These are phyloP conservation scores for Hippophae tibetana DNA, from an alignment of 306 rosid species.

Conservation along the genomic window DNA sequence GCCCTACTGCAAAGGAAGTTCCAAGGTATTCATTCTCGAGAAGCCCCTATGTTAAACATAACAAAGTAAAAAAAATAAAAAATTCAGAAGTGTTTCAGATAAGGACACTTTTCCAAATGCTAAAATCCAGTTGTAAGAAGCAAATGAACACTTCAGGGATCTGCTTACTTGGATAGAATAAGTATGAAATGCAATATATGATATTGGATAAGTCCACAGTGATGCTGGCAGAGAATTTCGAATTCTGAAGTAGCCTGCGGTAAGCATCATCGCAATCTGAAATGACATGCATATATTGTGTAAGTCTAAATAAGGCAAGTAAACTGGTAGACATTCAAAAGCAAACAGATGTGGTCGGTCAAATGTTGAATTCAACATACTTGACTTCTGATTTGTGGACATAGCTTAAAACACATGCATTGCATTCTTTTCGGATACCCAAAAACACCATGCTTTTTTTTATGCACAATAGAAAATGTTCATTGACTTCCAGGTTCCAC, in stretches of 20 bases:
- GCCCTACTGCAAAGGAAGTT: slow-evolving; percentile 80
- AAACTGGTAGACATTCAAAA: not conserved
- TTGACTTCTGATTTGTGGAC: too few relatives aligned
- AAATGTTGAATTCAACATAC: not conserved
- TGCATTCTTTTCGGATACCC: too few relatives aligned
- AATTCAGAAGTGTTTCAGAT: not conserved
- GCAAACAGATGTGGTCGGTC: not conserved
- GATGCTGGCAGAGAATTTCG: slow-evolving; percentile 73
- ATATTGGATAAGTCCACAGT: slow-evolving; percentile 79
- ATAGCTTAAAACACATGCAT: too few relatives aligned
- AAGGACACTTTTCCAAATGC: too few relatives aligned
- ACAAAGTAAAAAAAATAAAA: not conserved
- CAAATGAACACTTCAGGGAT: not conserved
- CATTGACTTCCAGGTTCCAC: not conserved
- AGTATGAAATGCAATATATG: slow-evolving; percentile 82
- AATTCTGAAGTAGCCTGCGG: slow-evolving; percentile 89
- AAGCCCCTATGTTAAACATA: slow-evolving; percentile 45
- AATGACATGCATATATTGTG: slow-evolving; percentile 13
- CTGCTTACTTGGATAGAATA: slow-evolving; percentile 80
- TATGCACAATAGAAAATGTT: too few relatives aligned
- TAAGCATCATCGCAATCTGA: slow-evolving; percentile 96
- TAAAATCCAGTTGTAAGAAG: too few relatives aligned
- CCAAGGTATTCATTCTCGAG: slow-evolving; percentile 92
- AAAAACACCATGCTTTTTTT: too few relatives aligned
- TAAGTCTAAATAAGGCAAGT: slow-evolving; percentile 13